These are phyloP conservation scores for Gryganskiella cystojenkinii DNA, from an alignment of 192 early-diverging fungal genomes.

Conservation along the genomic window DNA sequence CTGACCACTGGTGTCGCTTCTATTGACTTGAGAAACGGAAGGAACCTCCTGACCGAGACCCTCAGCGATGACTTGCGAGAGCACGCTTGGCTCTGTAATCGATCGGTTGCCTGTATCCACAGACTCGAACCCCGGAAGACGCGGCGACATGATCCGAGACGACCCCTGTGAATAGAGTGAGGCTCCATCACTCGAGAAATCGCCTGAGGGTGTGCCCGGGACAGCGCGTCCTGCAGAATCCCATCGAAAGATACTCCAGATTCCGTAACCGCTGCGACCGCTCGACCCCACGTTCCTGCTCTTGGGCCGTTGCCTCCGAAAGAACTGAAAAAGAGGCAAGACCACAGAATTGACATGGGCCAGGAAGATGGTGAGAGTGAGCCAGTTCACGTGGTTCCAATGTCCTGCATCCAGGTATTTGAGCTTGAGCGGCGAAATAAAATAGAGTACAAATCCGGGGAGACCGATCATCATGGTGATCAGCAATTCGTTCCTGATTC, in stretches of 20 bases:
- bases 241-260: slow-evolving; percentile 44
- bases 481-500: slow-evolving; percentile 45
- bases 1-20: not conserved
- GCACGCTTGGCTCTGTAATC: not conserved
- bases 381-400: slow-evolving; percentile 53
- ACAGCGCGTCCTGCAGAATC: slow-evolving; percentile 12
- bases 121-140: not conserved
- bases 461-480: slow-evolving; percentile 40
- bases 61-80: not conserved
- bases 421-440: slow-evolving; percentile 39
- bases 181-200: slow-evolving; percentile 20
- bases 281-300: not conserved
- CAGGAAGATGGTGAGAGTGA: slow-evolving; percentile 30
- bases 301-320: slow-evolving; percentile 26
- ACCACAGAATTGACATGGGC: slow-evolving; percentile 41
- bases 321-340: slow-evolving; percentile 40
- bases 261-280: slow-evolving; percentile 1
- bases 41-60: not conserved
- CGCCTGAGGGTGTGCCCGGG: slow-evolving; percentile 11
- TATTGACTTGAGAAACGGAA: not conserved
- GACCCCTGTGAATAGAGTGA: slow-evolving; percentile 14
- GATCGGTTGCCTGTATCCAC: slow-evolving; percentile 6
- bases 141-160: slow-evolving; percentile 6
- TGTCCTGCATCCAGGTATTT: slow-evolving; percentile 28
- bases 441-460: slow-evolving; percentile 43